These are phyloP conservation scores for Auricularia heimuer DNA, from an alignment of 768 basidiomycete species.

Conservation along the genomic window DNA sequence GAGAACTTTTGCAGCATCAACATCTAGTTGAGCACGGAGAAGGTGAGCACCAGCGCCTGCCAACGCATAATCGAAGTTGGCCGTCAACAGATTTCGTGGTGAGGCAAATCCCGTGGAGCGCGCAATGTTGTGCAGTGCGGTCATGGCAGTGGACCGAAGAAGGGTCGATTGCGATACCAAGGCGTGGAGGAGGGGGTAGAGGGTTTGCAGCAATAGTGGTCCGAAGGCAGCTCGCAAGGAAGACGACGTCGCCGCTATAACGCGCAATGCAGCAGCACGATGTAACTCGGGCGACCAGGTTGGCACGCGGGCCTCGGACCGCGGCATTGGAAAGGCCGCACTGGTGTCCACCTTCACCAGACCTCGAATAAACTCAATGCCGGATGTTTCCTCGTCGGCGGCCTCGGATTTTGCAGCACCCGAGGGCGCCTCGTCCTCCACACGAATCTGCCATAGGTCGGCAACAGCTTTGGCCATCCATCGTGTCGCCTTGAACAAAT, in stretches of 20 bases:
- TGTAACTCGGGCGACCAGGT: constrained; percentile 56
- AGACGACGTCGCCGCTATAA: constrained; percentile 61
- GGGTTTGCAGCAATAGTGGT: constrained; percentile 59
- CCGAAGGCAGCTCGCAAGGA: constrained; percentile 65
- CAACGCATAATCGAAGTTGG: constrained; percentile 95
- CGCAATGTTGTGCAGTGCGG: constrained; percentile 62
- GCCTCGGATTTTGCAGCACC: constrained; percentile 14
- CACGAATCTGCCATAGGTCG: constrained; percentile 56
- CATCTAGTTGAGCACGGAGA: constrained; percentile 69
- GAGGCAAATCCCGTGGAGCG: constrained; percentile 80
- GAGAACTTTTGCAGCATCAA: constrained; percentile 83
- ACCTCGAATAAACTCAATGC: constrained; percentile 23
- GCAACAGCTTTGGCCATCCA: constrained; percentile 53
- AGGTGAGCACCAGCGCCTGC: constrained; percentile 82
- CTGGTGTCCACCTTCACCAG: constrained; percentile 15
- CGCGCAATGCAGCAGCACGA: constrained; percentile 56
- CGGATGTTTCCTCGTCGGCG: constrained; percentile 9
- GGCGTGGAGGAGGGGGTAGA: constrained; percentile 84
- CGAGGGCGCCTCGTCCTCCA: constrained; percentile 22
- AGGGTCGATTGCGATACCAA: constrained; percentile 62
- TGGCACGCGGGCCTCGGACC: constrained; percentile 17
- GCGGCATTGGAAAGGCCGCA: not conserved
- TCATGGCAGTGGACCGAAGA: constrained; percentile 66
- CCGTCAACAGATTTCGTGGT: constrained; percentile 74
- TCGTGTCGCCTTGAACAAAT: constrained; percentile 55